phyloP scores from a whole-genome alignment of 177 flowering plant species.

The Tripterygium wilfordii region DNA sequence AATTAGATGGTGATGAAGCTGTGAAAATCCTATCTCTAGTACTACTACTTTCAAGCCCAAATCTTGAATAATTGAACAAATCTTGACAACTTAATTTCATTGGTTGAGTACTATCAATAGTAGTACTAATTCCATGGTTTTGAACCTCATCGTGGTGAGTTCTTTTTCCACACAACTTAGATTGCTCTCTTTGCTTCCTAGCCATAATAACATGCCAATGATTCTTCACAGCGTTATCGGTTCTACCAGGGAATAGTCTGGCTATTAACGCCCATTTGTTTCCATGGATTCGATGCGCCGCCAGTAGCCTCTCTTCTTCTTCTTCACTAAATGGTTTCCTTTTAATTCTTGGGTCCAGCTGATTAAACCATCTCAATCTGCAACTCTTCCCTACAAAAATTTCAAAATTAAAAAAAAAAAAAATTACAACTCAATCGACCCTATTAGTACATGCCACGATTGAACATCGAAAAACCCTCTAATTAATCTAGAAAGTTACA shows the following conservation, averaged over 20 bases:
- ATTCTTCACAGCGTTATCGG: constrained; percentile 84
- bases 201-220: constrained; percentile 94
- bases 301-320: constrained; percentile 72
- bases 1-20: constrained; percentile 12
- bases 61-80: constrained; percentile 10
- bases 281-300: constrained; percentile 70
- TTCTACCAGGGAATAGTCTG: constrained; percentile 71
- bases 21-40: constrained; percentile 18
- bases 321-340: constrained; percentile 68
- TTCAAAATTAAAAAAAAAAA: not conserved
- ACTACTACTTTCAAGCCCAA: constrained; percentile 14
- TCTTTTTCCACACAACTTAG: constrained; percentile 40
- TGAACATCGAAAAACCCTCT: too few species aligned
- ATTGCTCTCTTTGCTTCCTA: constrained; percentile 54
- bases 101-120: constrained; percentile 4
- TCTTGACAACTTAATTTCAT: constrained; percentile 16
- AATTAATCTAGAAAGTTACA: too few species aligned
- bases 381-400: constrained; percentile 69
- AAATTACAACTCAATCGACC: too few species aligned
- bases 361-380: constrained; percentile 87
- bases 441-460: too few species aligned
- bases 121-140: constrained; percentile 4
- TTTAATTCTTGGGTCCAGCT: constrained; percentile 80
- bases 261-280: constrained; percentile 84
- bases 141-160: constrained; percentile 18